These are phyloP conservation scores for Cladosporium sp. DNA, from an alignment of 2,329 filamentous ascomycete species.

Conservation along the genomic window DNA sequence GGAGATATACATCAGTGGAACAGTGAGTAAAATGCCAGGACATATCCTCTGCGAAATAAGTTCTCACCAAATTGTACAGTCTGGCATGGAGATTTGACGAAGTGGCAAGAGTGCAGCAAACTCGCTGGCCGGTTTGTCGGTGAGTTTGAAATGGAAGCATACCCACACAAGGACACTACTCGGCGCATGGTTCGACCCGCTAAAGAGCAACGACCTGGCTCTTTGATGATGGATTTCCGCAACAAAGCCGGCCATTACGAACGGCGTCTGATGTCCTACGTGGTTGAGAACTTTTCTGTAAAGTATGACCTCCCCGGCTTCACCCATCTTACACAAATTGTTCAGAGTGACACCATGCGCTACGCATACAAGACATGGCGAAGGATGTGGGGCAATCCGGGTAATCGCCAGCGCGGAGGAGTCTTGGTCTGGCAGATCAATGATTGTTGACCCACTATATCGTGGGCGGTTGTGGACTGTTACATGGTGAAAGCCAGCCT, in stretches of 20 bases:
- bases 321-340: conserved; percentile 54
- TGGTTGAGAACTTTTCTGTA: conserved; percentile 79
- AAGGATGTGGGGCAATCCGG: conserved; percentile 65
- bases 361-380: conserved; percentile 63
- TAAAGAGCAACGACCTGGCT: conserved; percentile 75
- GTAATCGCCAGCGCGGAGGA: conserved; percentile 64
- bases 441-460: conserved; percentile 81
- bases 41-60: too few relatives aligned
- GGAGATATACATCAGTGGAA: conserved; percentile 97
- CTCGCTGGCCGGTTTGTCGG: conserved; percentile 87
- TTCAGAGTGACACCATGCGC: conserved; percentile 58
- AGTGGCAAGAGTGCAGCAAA: conserved; percentile 84
- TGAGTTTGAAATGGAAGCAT: conserved; percentile 93
- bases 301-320: conserved; percentile 52
- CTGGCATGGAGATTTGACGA: conserved; percentile 88
- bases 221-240: conserved; percentile 85
- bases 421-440: conserved; percentile 82
- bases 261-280: conserved; percentile 77
- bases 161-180: conserved; percentile 79
- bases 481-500: conserved; percentile 74
- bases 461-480: conserved; percentile 74
- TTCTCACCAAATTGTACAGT: conserved; percentile 38
- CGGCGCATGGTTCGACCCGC: conserved; percentile 72
- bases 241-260: conserved; percentile 93
- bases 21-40: conserved; percentile 35